Evolutionary conservation across 257 asterid species (phyloP).

Genomic region (Nyctanthes arbortristis): DNA sequence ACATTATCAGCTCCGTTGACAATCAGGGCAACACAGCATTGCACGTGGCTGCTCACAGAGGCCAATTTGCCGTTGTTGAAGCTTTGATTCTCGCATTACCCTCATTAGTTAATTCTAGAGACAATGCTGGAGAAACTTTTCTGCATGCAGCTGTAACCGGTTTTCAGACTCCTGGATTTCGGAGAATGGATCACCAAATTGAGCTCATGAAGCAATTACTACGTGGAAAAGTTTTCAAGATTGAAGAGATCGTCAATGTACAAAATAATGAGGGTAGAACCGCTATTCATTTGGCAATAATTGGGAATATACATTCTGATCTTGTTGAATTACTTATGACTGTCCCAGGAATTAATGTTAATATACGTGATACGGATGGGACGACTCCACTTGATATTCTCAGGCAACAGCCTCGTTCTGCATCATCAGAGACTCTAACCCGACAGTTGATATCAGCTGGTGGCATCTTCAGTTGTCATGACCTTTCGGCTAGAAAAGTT

Average conservation of each 20-base stretch:
- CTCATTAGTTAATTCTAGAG: slow-evolving; percentile 42
- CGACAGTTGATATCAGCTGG: slow-evolving; percentile 79
- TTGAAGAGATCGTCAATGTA: slow-evolving; percentile 55
- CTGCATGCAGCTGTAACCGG: slow-evolving; percentile 80
- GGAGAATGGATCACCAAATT: slow-evolving; percentile 76
- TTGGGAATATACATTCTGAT: slow-evolving; percentile 73
- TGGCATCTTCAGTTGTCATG: slow-evolving; percentile 67
- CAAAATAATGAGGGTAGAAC: slow-evolving; percentile 61
- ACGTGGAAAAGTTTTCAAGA: slow-evolving; percentile 42
- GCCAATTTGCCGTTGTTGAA: slow-evolving; percentile 79
- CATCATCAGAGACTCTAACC: slow-evolving; percentile 64
- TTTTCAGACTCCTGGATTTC: slow-evolving; percentile 82
- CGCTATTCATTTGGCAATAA: slow-evolving; percentile 79
- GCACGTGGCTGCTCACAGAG: slow-evolving; percentile 86
- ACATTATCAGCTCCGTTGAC: slow-evolving; percentile 60
- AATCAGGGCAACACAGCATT: slow-evolving; percentile 80
- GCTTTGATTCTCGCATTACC: slow-evolving; percentile 70
- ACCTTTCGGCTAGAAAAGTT: slow-evolving; percentile 64
- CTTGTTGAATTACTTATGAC: slow-evolving; percentile 80
- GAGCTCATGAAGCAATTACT: slow-evolving; percentile 68
- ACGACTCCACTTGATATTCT: slow-evolving; percentile 83
- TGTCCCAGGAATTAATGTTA: slow-evolving; percentile 52
- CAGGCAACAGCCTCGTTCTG: slow-evolving; percentile 62
- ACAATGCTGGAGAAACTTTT: slow-evolving; percentile 71
- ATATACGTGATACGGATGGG: slow-evolving; percentile 65